Conservation (phyloP, 2,329 filamentous ascomycete species). For the Coniochaeta pulveracea region DNA sequence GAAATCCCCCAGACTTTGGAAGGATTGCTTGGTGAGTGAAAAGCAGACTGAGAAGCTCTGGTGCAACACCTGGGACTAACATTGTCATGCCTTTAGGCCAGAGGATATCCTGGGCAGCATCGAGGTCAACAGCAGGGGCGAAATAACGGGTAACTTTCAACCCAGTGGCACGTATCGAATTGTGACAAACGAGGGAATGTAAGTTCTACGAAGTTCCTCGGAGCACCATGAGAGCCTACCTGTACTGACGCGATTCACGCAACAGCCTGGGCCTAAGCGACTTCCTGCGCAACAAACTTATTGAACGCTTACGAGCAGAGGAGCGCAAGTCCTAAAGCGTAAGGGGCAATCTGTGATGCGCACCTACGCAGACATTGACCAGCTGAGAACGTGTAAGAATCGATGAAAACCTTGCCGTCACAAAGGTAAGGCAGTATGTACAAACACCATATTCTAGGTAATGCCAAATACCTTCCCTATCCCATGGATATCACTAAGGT, state of each 20-base stretch:
- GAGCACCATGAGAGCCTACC: not conserved
- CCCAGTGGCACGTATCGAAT: constrained; percentile 47
- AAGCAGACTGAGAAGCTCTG: too few species aligned
- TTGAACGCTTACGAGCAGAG: not conserved
- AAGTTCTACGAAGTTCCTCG: constrained; percentile 26
- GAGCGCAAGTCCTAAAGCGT: constrained; percentile 1
- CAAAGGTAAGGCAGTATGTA: too few species aligned
- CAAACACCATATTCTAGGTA: too few species aligned
- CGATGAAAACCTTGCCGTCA: too few species aligned
- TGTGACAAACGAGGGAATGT: constrained; percentile 57
- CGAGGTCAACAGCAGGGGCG: constrained; percentile 46
- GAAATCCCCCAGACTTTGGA: constrained; percentile 56
- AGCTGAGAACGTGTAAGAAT: too few species aligned
- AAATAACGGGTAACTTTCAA: constrained; percentile 46
- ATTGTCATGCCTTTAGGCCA: constrained; percentile 23
- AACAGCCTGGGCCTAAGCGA: constrained; percentile 3
- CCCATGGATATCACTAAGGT: too few species aligned
- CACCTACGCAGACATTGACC: too few species aligned
- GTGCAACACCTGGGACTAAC: not conserved
- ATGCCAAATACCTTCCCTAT: too few species aligned
- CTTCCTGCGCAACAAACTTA: constrained; percentile 1
- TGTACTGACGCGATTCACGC: not conserved
- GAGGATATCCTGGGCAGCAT: constrained; percentile 61
- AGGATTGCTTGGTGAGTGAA: constrained; percentile 44
- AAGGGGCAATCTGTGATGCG: too few species aligned